Evolutionary conservation across 441 rosid genomes (phyloP).

Genomic region (Gossypium aridum): DNA sequence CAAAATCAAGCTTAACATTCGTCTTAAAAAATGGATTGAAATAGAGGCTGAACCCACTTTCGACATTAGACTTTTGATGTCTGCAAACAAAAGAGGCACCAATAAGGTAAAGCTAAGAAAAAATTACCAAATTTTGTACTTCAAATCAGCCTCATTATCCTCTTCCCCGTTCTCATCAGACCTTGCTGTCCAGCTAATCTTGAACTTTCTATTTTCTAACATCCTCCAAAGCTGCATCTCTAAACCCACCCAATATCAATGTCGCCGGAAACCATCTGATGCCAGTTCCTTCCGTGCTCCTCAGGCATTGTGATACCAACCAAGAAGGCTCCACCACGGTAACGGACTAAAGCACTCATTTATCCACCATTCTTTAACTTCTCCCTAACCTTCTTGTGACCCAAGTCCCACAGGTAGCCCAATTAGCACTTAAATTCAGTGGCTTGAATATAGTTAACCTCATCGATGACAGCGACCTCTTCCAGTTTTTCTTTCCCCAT

Average conservation of each 20-base stretch:
- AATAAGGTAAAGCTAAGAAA: neutral
- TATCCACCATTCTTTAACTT: constrained; percentile 63
- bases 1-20: neutral
- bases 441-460: constrained; percentile 92
- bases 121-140: constrained; percentile 39
- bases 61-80: neutral
- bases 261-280: constrained; percentile 66
- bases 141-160: constrained; percentile 39
- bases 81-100: neutral
- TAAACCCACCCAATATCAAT: constrained; percentile 70
- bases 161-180: constrained; percentile 37
- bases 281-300: constrained; percentile 50
- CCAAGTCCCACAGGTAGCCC: constrained; percentile 92
- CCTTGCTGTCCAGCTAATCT: constrained; percentile 37
- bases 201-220: constrained; percentile 49
- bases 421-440: constrained; percentile 81
- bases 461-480: constrained; percentile 73
- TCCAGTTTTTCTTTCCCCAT: constrained; percentile 16
- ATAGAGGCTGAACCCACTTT: neutral
- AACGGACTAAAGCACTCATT: neutral
- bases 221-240: constrained; percentile 64
- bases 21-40: neutral
- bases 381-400: constrained; percentile 76
- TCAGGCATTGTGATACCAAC: constrained; percentile 62
- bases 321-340: constrained; percentile 48